Evolutionary conservation across 225 moss, liverwort and hornwort species (phyloP).

Genomic region (Lunularia cruciata): DNA sequence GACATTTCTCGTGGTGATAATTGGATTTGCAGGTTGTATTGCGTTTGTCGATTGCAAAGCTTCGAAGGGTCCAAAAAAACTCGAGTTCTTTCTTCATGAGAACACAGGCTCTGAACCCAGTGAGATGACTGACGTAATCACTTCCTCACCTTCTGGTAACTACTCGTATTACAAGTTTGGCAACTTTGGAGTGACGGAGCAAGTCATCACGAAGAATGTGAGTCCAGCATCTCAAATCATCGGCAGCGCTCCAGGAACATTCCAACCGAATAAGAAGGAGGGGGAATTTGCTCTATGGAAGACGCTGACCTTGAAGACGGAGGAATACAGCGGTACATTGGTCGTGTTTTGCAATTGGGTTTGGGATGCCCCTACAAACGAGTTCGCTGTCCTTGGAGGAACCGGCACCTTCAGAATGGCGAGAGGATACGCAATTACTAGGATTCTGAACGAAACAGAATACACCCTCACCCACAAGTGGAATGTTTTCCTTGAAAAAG

Average conservation of each 20-base stretch:
- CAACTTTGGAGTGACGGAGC: background rate
- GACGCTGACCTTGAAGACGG: background rate
- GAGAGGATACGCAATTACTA: background rate
- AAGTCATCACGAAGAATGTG: background rate
- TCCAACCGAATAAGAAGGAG: background rate
- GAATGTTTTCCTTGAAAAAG: background rate
- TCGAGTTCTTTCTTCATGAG: background rate
- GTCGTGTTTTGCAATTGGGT: background rate
- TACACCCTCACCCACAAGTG: background rate
- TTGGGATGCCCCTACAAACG: background rate
- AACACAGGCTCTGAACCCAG: background rate
- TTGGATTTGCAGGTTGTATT: too few species aligned
- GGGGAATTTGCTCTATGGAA: background rate
- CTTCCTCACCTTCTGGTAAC: background rate
- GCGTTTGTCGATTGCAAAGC: too few species aligned
- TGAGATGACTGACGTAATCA: background rate
- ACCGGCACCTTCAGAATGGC: constrained; percentile 1
- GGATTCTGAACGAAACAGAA: background rate
- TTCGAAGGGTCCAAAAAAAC: too few species aligned
- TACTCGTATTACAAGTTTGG: background rate
- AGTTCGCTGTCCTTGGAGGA: background rate
- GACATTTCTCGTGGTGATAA: too few species aligned
- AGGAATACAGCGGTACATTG: background rate
- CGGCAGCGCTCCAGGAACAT: background rate
- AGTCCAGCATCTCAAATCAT: background rate